Evolutionary conservation across 768 basidiomycete genomes (phyloP).

Genomic region (Boletus edulis): DNA sequence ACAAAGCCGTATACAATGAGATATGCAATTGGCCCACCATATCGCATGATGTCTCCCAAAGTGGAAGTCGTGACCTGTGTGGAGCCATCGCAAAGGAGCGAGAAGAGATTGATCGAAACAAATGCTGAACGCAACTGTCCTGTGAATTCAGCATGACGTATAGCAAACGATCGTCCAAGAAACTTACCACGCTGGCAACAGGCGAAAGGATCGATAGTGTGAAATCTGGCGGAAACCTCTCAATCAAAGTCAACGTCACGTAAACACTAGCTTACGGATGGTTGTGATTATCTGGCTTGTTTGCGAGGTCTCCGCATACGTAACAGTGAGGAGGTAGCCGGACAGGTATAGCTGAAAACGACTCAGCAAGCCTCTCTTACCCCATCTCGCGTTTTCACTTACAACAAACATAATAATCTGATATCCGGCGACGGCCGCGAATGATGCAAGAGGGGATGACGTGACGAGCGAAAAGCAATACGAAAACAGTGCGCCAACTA

Average conservation of each 20-base stretch:
- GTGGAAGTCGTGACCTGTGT: slow-evolving; percentile 44
- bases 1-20: slow-evolving; percentile 58
- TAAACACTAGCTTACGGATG: slow-evolving; percentile 41
- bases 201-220: slow-evolving; percentile 66
- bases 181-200: slow-evolving; percentile 63
- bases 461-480: slow-evolving; percentile 63
- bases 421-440: slow-evolving; percentile 69
- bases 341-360: slow-evolving; percentile 54
- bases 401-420: slow-evolving; percentile 73
- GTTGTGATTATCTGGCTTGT: slow-evolving; percentile 55
- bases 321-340: slow-evolving; percentile 68
- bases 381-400: slow-evolving; percentile 27
- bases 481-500: slow-evolving; percentile 64
- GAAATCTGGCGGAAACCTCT: slow-evolving; percentile 43
- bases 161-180: background rate
- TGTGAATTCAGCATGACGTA: background rate
- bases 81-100: slow-evolving; percentile 62
- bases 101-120: slow-evolving; percentile 78
- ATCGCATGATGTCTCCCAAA: slow-evolving; percentile 54
- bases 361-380: background rate
- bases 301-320: slow-evolving; percentile 63
- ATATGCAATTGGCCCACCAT: slow-evolving; percentile 75
- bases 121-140: slow-evolving; percentile 61
- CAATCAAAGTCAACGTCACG: background rate
- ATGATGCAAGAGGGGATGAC: slow-evolving; percentile 67